These are phyloP conservation scores for Penicillium sp. DNA, from an alignment of 2,329 filamentous ascomycete genomes.

Conservation along the genomic window DNA sequence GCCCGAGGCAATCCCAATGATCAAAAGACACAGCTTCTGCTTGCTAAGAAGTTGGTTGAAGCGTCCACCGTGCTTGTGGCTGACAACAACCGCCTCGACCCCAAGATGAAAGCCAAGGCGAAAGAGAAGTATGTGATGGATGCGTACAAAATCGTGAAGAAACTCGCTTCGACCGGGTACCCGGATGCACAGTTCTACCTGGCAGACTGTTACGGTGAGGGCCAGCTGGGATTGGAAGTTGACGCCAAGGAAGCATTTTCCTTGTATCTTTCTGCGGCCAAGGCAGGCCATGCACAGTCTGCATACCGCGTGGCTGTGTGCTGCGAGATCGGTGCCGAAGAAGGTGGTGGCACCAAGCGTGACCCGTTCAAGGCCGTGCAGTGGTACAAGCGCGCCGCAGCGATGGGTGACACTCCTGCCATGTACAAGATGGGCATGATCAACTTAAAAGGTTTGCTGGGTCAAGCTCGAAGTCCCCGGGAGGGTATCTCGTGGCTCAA, in stretches of 20 bases:
- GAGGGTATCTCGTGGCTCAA: conserved; percentile 93
- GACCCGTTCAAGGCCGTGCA: conserved; percentile 94
- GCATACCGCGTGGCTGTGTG: conserved; percentile 96
- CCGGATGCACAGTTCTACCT: conserved; percentile 90
- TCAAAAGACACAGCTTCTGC: conserved; percentile 66
- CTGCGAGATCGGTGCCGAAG: conserved; percentile 93
- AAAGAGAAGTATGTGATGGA: conserved; percentile 84
- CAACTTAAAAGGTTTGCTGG: conserved; percentile 86
- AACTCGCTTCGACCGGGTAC: conserved; percentile 72
- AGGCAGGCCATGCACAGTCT: conserved; percentile 79
- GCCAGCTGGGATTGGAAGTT: conserved; percentile 72
- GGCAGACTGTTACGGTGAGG: conserved; percentile 85
- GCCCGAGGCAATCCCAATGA: conserved; percentile 74
- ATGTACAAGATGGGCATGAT: conserved; percentile 99
- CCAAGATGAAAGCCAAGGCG: conserved; percentile 61
- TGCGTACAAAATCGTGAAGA: conserved; percentile 89
- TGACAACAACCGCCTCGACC: conserved; percentile 71
- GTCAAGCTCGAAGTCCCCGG: conserved; percentile 76
- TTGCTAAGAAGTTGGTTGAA: conserved; percentile 84
- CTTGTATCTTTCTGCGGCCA: conserved; percentile 91
- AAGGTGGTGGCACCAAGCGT: conserved; percentile 86
- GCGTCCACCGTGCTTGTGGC: conserved; percentile 78
- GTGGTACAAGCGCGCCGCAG: conserved; percentile 94
- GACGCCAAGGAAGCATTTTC: conserved; percentile 93
- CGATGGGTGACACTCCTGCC: conserved; percentile 84